Conservation (phyloP, 192 early-diverging fungal genomes). For the Podila epigama region DNA sequence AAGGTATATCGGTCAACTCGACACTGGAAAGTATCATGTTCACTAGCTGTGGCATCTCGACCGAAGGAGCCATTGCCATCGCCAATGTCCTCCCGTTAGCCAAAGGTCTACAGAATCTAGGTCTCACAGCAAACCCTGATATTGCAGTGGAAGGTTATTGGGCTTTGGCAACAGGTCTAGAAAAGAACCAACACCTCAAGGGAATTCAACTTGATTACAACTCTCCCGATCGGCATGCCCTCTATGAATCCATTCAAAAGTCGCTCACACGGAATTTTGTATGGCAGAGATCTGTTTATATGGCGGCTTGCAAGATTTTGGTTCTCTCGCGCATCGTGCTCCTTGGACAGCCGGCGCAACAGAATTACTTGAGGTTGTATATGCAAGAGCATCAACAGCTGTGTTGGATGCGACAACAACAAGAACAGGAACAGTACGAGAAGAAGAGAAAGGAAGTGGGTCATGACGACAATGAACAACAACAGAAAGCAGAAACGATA, state of each 20-base stretch:
- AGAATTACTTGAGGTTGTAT: constrained; percentile 1
- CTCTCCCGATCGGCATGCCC: constrained; percentile 44
- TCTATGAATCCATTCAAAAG: constrained; percentile 51
- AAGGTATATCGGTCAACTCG: constrained; percentile 37
- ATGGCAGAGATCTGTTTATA: constrained; percentile 44
- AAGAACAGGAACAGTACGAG: constrained; percentile 1
- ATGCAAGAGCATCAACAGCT: neutral
- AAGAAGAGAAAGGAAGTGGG: constrained; percentile 6
- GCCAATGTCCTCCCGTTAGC: constrained; percentile 31
- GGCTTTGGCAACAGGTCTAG: constrained; percentile 34
- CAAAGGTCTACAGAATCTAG: constrained; percentile 47
- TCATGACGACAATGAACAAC: neutral
- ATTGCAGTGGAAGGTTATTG: constrained; percentile 50
- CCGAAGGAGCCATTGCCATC: constrained; percentile 45
- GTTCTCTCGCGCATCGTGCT: constrained; percentile 45
- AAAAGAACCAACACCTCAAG: constrained; percentile 50
- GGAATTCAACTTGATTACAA: constrained; percentile 55
- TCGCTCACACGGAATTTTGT: constrained; percentile 52
- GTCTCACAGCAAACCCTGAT: constrained; percentile 37
- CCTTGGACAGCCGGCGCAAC: constrained; percentile 20
- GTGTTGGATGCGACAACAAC: neutral
- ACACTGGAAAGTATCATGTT: constrained; percentile 50
- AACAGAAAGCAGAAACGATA: neutral
- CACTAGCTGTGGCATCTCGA: constrained; percentile 43
- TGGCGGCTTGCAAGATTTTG: constrained; percentile 41